Evolutionary conservation across 1,284 basidiomycete genomes (phyloP), one percentile per base, ranked within the genome.

Genomic region (Moesziomyces globuligerus): DNA sequence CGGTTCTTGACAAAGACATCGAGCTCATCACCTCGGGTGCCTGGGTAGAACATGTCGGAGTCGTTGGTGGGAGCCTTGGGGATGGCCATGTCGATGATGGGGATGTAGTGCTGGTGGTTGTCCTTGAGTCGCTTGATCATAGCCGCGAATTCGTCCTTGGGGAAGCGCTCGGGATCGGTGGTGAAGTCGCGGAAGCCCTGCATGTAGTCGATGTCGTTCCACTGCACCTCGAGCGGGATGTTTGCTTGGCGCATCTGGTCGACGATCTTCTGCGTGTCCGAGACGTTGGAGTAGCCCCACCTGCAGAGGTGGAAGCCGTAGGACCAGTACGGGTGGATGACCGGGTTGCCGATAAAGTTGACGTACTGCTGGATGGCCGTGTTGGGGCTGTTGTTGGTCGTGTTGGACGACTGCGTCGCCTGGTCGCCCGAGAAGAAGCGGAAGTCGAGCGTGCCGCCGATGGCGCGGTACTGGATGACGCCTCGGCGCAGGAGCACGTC

Each of bases 161-260:
- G 87, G 84, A 87, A 91, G 36, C 85, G 86, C 23, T 87, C 85
- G 13, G 89, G 89, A 75, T 90, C 89, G 11, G 86, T 84, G 8
- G 89, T 90, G 70, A 91, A 90, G 80, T 89, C 89, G 8, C 89
- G 86, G 46, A 86, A 84, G 25, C 87, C 86, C 67, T 89, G 87
- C 29, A 75, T 32, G 51, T 90, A 72, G 81, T 91, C 90, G 61
- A 91, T 90, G 71, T 91, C 90, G 74, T 89, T 90, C 90, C 90
- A 91, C 87, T 90, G 89, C 0, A 88, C 88, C 79, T 90, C 89
- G 4, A 90, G 85, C 4, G 89, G 89, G 49, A 90, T 90, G 24
- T 74, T 50, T 29, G 48, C 40, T 13, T 50, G 28, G 6, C 61
- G 44, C 74, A 76, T 76, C 7, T 39, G 21, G 11, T 74, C 61